These are phyloP conservation scores for Plasmodium blacklocki DNA, from an alignment of 169 alveolate genomes.

Conservation along the genomic window DNA sequence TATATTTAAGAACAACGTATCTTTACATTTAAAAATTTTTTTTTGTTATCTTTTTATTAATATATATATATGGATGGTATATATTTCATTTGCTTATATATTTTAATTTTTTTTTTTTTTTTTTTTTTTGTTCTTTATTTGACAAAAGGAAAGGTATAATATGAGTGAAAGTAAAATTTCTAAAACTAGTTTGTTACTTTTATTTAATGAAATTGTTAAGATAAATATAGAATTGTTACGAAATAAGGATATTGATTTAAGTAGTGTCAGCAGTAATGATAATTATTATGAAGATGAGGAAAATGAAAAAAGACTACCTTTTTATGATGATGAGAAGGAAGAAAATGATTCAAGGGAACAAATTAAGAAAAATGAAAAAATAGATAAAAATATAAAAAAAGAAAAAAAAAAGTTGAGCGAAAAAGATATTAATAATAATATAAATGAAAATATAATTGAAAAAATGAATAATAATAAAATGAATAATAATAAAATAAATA, in stretches of 20 bases:
- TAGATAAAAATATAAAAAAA: not conserved
- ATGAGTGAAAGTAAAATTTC: constrained; percentile 59
- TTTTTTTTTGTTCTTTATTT: too few species aligned
- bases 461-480: not conserved
- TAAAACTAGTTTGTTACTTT: constrained; percentile 32
- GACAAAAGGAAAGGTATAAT: not conserved
- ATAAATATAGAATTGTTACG: constrained; percentile 23
- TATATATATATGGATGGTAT: too few species aligned
- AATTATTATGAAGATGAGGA: not conserved
- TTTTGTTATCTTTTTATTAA: too few species aligned
- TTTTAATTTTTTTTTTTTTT: too few species aligned
- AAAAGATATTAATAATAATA: not conserved
- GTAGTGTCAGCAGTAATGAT: constrained; percentile 4
- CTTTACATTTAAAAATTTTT: too few species aligned
- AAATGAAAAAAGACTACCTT: constrained; percentile 17
- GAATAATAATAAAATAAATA: not conserved
- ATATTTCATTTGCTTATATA: too few species aligned
- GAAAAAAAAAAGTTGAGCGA: not conserved
- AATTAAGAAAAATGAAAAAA: not conserved
- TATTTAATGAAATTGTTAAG: constrained; percentile 58
- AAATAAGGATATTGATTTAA: constrained; percentile 18
- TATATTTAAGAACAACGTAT: too few species aligned
- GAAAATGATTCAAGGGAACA: not conserved
- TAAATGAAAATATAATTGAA: not conserved
- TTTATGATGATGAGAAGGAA: constrained; percentile 1